Conservation (phyloP, 345 rosid species). For the Murraya koenigii region DNA sequence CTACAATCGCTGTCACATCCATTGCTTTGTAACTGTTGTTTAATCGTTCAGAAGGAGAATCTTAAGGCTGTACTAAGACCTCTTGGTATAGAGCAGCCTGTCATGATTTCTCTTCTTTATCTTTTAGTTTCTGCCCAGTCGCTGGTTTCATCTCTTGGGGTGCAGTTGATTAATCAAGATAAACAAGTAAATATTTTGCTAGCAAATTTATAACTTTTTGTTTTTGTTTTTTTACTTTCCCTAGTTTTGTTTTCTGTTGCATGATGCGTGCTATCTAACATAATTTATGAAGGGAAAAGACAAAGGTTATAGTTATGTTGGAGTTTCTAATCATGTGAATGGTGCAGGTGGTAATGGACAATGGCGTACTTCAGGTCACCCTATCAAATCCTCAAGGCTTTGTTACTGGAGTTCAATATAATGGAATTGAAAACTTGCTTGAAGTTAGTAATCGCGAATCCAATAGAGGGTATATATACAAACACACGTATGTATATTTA, state of each 20-base stretch:
- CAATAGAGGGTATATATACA: conserved; percentile 57
- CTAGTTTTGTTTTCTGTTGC: not conserved
- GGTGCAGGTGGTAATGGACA: conserved; percentile 72
- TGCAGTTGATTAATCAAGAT: not conserved
- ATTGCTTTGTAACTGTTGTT: not conserved
- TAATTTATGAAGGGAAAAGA: not conserved
- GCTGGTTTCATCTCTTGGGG: conserved; percentile 8
- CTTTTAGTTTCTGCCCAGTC: not conserved
- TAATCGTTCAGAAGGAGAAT: not conserved
- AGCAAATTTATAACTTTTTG: not conserved
- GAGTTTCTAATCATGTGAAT: not conserved
- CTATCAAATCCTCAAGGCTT: conserved; percentile 74
- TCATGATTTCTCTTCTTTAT: not conserved
- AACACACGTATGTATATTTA: not conserved
- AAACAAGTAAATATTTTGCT: conserved; percentile 9
- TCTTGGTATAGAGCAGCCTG: not conserved
- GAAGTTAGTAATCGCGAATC: conserved; percentile 70
- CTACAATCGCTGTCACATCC: not conserved
- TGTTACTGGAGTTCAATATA: conserved; percentile 61
- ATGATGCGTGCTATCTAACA: not conserved
- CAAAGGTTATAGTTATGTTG: not conserved
- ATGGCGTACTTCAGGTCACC: conserved; percentile 61
- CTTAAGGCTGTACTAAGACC: not conserved
- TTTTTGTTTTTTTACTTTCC: too few species aligned
- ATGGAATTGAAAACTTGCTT: conserved; percentile 74